Evolutionary conservation across 768 basidiomycete species (phyloP).

Genomic region (Boletus fagicola): DNA sequence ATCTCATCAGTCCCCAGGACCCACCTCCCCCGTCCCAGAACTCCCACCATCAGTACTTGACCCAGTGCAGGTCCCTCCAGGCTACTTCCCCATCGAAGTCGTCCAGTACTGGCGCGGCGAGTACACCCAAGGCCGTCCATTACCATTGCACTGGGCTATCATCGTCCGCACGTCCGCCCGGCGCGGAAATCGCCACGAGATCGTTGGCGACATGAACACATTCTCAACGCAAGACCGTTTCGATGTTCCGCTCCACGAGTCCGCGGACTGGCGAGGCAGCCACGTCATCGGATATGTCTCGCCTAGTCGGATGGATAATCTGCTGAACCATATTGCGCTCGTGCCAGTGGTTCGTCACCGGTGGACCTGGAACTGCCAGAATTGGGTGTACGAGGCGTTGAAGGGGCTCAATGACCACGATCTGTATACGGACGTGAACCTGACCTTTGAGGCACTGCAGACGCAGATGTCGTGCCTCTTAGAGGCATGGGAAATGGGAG

Average conservation of each 20-base stretch:
- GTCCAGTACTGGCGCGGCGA: conserved; percentile 31
- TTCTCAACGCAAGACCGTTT: conserved; percentile 15
- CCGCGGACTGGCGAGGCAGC: conserved; percentile 24
- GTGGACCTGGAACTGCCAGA: conserved; percentile 28
- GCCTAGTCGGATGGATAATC: conserved; percentile 4
- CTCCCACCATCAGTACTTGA: conserved; percentile 14
- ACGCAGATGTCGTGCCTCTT: conserved; percentile 28
- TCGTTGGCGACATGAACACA: conserved; percentile 22
- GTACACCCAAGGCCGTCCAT: conserved; percentile 1
- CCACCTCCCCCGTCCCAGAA: background rate
- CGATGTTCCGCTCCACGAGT: conserved; percentile 6
- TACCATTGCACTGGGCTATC: conserved; percentile 29
- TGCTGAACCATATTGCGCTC: conserved; percentile 16
- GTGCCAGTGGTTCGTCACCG: conserved; percentile 15
- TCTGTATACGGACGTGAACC: conserved; percentile 17
- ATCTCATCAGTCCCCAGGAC: background rate
- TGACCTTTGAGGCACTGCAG: conserved; percentile 18
- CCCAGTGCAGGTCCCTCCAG: conserved; percentile 18
- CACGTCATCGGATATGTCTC: conserved; percentile 22
- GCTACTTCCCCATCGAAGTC: conserved; percentile 24
- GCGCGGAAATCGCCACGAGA: conserved; percentile 25
- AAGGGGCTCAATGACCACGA: conserved; percentile 6
- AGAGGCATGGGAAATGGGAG: conserved; percentile 30
- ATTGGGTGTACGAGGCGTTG: conserved; percentile 28
- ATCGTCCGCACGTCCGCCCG: conserved; percentile 19